Evolutionary conservation across 1,284 basidiomycete genomes (phyloP), one percentile per base, ranked within the genome.

Genomic region (Exsudoporus floridanus): DNA sequence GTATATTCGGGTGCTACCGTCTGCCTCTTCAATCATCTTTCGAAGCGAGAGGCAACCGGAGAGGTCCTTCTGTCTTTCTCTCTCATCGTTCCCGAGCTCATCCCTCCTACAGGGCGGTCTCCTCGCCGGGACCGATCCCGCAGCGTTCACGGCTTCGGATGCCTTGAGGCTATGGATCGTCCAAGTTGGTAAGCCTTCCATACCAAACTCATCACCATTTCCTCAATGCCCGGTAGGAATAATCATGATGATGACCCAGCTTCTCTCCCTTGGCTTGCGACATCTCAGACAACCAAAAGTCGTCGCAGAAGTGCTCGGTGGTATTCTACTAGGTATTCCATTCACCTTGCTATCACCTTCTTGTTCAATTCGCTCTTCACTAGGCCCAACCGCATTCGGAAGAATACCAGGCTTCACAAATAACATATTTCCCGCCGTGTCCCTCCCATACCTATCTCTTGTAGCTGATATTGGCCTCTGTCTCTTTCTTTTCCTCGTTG

Each of bases 401-500:
- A 66, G 67, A 25, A 68, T 68, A 55, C 69, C 66, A 18, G 66
- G 69, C 0, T 68, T 68, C 41, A 68, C 66, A 3, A 44, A 69
- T 5, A 71, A 72, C 33, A 90, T 97, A 60, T 97, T 97, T 73
- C 93, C 94, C 0, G n/a, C 70, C 0, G 70, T 63, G 0, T 90
- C 87, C 5, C 73, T 95, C 52, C 78, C 88, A 8, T 76, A 87
- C 57, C 84, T 98, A 49, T 88, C 81, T 52, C 82, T 98, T 30
- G 90, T 94, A 12, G 83, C 88, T 21, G 94, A 85, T 51, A 84
- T 98, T 54, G 96, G 96, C 46, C 82, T 98, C 19, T 84, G 96
- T 59, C 78, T 97, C 34, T 95, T 93, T 74, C 81, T 96, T 12
- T 95, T 95, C 74, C 77, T 95, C 48, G 84, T 98, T 38, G 96